A percentile compares a stretch with the other conserved stretches of the same genome.
These are phyloP conservation scores for Coniochaeta sp. DNA, from an alignment of 2,329 filamentous ascomycete genomes.

Conservation along the genomic window DNA sequence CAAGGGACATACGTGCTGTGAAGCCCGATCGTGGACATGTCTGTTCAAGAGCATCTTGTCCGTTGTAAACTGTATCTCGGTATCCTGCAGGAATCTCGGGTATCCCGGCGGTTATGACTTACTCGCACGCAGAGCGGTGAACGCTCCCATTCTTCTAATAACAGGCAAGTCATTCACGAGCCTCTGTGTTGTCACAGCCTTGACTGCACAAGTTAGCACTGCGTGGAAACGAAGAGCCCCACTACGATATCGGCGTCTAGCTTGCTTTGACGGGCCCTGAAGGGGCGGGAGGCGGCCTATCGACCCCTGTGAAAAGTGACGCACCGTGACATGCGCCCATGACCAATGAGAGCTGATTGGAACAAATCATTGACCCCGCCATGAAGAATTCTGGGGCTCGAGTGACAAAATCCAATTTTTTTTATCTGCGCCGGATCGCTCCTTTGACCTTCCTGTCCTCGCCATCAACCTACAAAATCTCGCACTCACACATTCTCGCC, in stretches of 20 bases:
- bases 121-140: not conserved
- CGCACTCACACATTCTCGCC: not conserved
- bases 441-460: not conserved
- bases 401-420: conserved; percentile 1
- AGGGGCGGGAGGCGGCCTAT: not conserved
- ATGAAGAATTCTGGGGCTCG: not conserved
- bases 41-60: not conserved
- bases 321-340: not conserved
- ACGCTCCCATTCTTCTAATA: not conserved
- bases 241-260: not conserved
- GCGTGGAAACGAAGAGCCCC: too few relatives aligned
- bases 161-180: not conserved
- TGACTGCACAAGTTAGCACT: too few relatives aligned
- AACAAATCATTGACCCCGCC: not conserved
- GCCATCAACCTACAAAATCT: not conserved
- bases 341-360: not conserved
- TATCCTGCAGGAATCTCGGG: not conserved
- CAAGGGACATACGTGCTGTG: too few relatives aligned
- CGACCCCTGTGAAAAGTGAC: not conserved
- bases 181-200: too few relatives aligned
- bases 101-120: not conserved
- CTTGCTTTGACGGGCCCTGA: not conserved
- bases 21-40: not conserved
- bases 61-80: not conserved
- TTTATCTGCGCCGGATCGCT: not conserved